These are phyloP conservation scores for Hypoxylon lienhwacheense DNA, from an alignment of 495 filamentous ascomycete genomes.

Conservation along the genomic window DNA sequence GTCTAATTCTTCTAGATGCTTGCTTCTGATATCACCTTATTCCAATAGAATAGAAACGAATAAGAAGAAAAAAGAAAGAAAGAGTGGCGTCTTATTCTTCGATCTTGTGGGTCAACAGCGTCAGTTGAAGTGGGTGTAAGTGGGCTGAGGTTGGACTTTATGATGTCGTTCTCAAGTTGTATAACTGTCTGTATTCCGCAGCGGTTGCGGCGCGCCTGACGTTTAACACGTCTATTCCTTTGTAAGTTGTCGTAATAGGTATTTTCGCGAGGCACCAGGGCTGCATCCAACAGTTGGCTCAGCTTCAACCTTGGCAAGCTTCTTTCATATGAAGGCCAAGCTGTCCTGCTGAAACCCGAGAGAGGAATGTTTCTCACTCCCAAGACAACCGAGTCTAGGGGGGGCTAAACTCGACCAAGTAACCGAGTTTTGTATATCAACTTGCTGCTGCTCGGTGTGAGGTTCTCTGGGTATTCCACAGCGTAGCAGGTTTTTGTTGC, in stretches of 20 bases:
- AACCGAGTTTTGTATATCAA: conserved; percentile 7
- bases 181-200: too few relatives aligned
- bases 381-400: conserved; percentile 20
- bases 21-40: conserved; percentile 30
- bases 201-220: conserved; percentile 28
- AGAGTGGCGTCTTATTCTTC: conserved; percentile 21
- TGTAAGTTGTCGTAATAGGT: conserved; percentile 14
- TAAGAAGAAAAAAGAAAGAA: too few relatives aligned
- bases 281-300: conserved; percentile 27
- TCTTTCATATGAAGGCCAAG: conserved; percentile 27
- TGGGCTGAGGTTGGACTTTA: conserved; percentile 25
- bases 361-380: conserved; percentile 9
- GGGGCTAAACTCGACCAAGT: conserved; percentile 24
- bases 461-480: too few relatives aligned
- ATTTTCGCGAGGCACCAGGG: conserved; percentile 22
- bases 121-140: conserved; percentile 25
- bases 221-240: conserved; percentile 24
- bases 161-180: conserved; percentile 25
- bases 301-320: conserved; percentile 19
- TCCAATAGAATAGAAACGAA: conserved; percentile 10
- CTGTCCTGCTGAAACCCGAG: conserved; percentile 5
- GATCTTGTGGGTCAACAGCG: conserved; percentile 25
- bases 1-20: conserved; percentile 1
- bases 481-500: too few relatives aligned
- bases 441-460: conserved; percentile 14